Percentiles rank a stretch among this genome's conserved stretches.
Conservation (phyloP, 192 early-diverging fungal genomes). For the Gryganskiella cystojenkinii region DNA sequence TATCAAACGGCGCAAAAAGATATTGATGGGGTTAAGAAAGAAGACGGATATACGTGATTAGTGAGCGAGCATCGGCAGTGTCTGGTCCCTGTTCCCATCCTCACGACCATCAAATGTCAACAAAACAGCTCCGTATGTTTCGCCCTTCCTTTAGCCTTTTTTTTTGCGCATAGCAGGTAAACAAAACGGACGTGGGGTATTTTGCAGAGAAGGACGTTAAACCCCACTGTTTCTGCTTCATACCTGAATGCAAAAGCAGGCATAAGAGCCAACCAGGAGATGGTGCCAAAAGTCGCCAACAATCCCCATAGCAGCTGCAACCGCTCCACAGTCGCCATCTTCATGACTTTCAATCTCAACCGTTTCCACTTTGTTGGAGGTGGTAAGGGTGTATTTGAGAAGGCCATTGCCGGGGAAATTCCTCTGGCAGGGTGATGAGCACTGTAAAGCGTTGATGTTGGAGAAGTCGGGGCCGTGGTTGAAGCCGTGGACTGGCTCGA, state of each 20-base stretch:
- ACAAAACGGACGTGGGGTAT: too few relatives aligned
- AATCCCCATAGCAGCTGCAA: conserved; percentile 42
- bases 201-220: neutral
- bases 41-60: neutral
- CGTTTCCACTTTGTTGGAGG: conserved; percentile 27
- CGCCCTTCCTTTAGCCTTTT: too few relatives aligned
- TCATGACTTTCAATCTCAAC: conserved; percentile 31
- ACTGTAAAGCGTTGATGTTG: conserved; percentile 18
- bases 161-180: too few relatives aligned
- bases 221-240: neutral
- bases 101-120: neutral
- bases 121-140: too few relatives aligned
- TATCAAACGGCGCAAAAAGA: neutral
- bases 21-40: neutral
- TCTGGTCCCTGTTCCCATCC: neutral
- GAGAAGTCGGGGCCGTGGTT: conserved; percentile 3
- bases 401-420: neutral
- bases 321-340: conserved; percentile 44
- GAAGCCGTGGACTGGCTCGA: neutral
- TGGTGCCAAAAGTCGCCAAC: conserved; percentile 32
- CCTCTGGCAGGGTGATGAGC: neutral
- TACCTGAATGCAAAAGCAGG: conserved; percentile 50
- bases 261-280: conserved; percentile 39
- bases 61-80: neutral
- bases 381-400: conserved; percentile 11